Percentiles rank a stretch among this genome's conserved stretches.
These are phyloP conservation scores for Magnolia changhungtana DNA, from an alignment of 164 flowering plant genomes.

Conservation along the genomic window DNA sequence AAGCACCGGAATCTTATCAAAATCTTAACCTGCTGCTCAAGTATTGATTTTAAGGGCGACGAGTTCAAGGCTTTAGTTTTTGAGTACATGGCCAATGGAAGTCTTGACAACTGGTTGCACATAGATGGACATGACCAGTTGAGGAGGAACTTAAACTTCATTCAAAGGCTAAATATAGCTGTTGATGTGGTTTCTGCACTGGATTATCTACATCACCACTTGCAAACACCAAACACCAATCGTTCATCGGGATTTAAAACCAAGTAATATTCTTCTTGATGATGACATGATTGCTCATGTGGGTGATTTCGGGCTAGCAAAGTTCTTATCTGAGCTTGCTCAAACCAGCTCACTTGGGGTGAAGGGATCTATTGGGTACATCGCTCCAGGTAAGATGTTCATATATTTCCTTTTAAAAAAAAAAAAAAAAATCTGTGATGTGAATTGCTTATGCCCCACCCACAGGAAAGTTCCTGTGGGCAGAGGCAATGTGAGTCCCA, in stretches of 20 bases:
- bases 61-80: slow-evolving; percentile 23
- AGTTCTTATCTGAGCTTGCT: slow-evolving; percentile 8
- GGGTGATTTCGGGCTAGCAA: slow-evolving; percentile 35
- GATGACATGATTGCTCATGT: slow-evolving; percentile 30
- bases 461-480: too few relatives aligned
- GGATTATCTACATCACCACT: slow-evolving; percentile 29
- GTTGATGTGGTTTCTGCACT: slow-evolving; percentile 31
- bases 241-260: slow-evolving; percentile 34
- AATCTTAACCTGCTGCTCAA: not conserved
- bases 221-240: slow-evolving; percentile 19
- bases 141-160: slow-evolving; percentile 10
- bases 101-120: slow-evolving; percentile 25
- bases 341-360: slow-evolving; percentile 19
- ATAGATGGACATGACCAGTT: too few relatives aligned
- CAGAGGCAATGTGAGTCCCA: too few relatives aligned
- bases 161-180: slow-evolving; percentile 25
- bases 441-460: not conserved
- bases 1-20: not conserved
- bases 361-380: slow-evolving; percentile 26
- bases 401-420: not conserved
- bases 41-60: not conserved
- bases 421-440: too few relatives aligned
- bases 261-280: slow-evolving; percentile 34
- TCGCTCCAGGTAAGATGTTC: not conserved
- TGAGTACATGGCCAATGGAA: slow-evolving; percentile 26